Base-by-base conservation (phyloP, 192 early-diverging fungal species). In the Spizellomyces sp. region DNA sequence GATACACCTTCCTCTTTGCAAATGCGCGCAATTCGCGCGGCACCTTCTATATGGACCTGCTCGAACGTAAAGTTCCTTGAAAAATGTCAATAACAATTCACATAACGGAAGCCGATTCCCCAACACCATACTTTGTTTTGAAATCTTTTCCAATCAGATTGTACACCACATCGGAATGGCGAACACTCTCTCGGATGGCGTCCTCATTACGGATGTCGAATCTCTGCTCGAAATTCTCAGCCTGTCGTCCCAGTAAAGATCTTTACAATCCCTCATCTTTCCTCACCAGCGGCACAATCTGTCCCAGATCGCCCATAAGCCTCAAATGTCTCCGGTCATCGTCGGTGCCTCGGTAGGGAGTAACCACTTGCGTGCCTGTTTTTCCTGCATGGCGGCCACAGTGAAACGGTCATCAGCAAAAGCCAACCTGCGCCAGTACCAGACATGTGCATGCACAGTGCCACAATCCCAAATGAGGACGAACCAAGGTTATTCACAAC, bases 101-200 rank as follows among this genome's bases (percentile, higher is more conserved):
- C 56, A 43, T 8, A 21, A 66, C 21, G 27, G 27, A 36, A 36
- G 3, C 27, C 27, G 27, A 36, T 41, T 27, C 14, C 48, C 10
- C 43, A 14, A n/a, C 42, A 10, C 6, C 60, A 27, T 64, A 87
- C 92, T 94, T 95, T 64, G 97, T 96, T 62, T 89, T 87, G 67
- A 90, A 96, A 83, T 94, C 92, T 74, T 90, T 87, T 10, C 95
- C 97, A 63, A 99, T 90, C 60, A 95, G 86, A 77, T 99, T 99
- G 79, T 94, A 93, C 66, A 99, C 95, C 52, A 93, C 89, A 73
- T 99, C 97, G 27, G 94, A 95, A 82, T 99, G 91, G 67, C 91
- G 91, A 48, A 99, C 86, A 74, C 86, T 88, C 75, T 93, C 92
- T 42, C 84, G 84, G 66, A 99, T 88, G 71, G 87, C 85, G 50